Evolutionary conservation across 2,329 filamentous ascomycete genomes (phyloP).

Genomic region (Botrytis hyacinthi): DNA sequence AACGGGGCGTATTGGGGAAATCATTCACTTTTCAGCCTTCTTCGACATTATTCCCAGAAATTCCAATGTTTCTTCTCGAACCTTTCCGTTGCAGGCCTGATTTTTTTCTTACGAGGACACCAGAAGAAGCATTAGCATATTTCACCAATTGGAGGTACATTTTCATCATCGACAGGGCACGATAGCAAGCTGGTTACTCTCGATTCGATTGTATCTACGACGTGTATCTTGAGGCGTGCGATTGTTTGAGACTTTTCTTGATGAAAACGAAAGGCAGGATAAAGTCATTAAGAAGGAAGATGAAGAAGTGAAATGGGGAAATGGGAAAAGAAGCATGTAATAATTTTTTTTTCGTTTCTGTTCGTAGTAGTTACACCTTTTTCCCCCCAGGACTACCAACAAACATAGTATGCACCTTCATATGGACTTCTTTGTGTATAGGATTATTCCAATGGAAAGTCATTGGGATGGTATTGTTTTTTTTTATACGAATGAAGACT

Average conservation of each 20-base stretch:
- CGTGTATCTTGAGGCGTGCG: slow-evolving; percentile 10
- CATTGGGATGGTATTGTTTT: slow-evolving; percentile 21
- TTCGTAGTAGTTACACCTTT: slow-evolving; percentile 27
- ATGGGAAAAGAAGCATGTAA: slow-evolving; percentile 29
- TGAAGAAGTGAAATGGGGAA: slow-evolving; percentile 18
- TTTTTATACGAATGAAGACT: slow-evolving; percentile 11
- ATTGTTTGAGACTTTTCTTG: slow-evolving; percentile 15
- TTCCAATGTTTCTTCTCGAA: neutral
- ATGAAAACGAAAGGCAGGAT: slow-evolving; percentile 20
- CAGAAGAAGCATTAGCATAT: slow-evolving; percentile 20
- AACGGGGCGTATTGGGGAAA: slow-evolving; percentile 13
- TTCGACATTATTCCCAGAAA: slow-evolving; percentile 9
- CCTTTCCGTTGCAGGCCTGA: neutral
- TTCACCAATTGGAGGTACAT: slow-evolving; percentile 16
- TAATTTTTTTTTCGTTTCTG: slow-evolving; percentile 29
- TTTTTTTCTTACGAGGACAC: neutral
- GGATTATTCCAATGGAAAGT: slow-evolving; percentile 24
- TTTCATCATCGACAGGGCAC: slow-evolving; percentile 10
- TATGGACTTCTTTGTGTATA: slow-evolving; percentile 28
- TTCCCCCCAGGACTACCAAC: neutral
- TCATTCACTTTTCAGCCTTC: slow-evolving; percentile 13
- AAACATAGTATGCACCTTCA: neutral
- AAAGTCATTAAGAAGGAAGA: slow-evolving; percentile 17
- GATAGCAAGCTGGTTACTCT: slow-evolving; percentile 14
- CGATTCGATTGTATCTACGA: slow-evolving; percentile 16